Evolutionary conservation across 108 stramenopile species (phyloP), one percentile per base, ranked within the genome.

Genomic region (Skeletonema marinoi): DNA sequence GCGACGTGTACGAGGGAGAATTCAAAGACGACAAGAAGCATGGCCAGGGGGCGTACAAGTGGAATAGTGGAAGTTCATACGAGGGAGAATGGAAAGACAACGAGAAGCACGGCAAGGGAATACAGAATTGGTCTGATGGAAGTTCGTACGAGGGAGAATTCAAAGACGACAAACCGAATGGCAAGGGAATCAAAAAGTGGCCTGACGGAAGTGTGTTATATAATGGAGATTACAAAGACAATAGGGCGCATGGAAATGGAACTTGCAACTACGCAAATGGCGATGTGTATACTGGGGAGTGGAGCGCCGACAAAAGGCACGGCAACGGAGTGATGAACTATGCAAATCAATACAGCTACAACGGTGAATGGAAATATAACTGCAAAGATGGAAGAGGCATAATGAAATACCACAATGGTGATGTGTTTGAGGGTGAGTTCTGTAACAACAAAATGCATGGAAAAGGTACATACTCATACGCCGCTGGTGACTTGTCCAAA

Each of bases 111-210:
- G n/a, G n/a, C n/a, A n/a, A n/a, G n/a, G n/a, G n/a, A n/a, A n/a
- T n/a, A n/a, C n/a, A n/a, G n/a, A n/a, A n/a, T n/a, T n/a, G n/a
- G n/a, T n/a, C n/a, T n/a, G n/a, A n/a, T n/a, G n/a, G n/a, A n/a
- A n/a, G n/a, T n/a, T n/a, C n/a, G n/a, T n/a, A n/a, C n/a, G n/a
- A n/a, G n/a, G n/a, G n/a, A n/a, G n/a, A n/a, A n/a, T n/a, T n/a
- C n/a, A n/a, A n/a, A n/a, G n/a, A n/a, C n/a, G n/a, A n/a, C n/a
- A n/a, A n/a, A n/a, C n/a, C n/a, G n/a, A n/a, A n/a, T n/a, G 95
- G 95, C 13, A 83, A 88, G 58, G 95, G 95, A 1, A 78, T 69
- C 32, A 88, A 88, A 73, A 82, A 76, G 12, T 88, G 83, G 83
- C 84, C 87, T 17, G 85, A 90, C 60, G 90, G 90, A 36, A 36